Percentiles rank a stretch among this genome's conserved stretches.
Evolutionary conservation across 805 yeast species (phyloP).

Genomic region (Cyberlindnera xylosilytica): DNA sequence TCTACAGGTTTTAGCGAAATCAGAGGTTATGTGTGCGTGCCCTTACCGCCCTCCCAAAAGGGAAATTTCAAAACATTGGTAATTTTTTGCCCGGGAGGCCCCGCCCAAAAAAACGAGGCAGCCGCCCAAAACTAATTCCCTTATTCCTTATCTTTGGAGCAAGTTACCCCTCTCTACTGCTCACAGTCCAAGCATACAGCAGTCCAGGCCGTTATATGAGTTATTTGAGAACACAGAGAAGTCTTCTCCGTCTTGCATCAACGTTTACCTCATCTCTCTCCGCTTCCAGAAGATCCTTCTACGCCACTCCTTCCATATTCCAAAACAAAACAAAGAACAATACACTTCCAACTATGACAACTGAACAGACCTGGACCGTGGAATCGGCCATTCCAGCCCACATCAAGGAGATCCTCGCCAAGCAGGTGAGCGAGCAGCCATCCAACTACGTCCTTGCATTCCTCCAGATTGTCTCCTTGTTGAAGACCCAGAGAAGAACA

Average conservation of each 20-base stretch:
- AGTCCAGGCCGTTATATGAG: background rate
- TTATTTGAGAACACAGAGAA: background rate
- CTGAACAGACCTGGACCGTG: constrained; percentile 46
- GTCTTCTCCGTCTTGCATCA: background rate
- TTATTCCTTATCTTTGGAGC: background rate
- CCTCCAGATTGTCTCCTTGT: constrained; percentile 61
- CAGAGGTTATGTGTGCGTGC: background rate
- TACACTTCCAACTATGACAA: constrained; percentile 11
- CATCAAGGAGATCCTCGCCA: constrained; percentile 35
- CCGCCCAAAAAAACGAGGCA: background rate
- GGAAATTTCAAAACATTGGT: constrained; percentile 2
- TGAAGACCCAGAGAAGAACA: constrained; percentile 81
- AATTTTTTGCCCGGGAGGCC: background rate
- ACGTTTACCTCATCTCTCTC: background rate
- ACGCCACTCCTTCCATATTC: background rate
- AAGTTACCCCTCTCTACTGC: background rate
- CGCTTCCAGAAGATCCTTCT: background rate
- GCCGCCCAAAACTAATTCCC: no score
- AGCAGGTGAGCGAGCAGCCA: constrained; percentile 18
- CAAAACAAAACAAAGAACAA: no score
- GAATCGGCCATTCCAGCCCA: constrained; percentile 49
- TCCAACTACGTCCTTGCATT: constrained; percentile 54
- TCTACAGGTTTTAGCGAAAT: no score
- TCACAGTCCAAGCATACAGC: no score
- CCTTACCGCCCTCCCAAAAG: background rate